phyloP scores from a whole-genome alignment of 345 rosid genomes.

The Rhodomyrtus tomentosa region DNA sequence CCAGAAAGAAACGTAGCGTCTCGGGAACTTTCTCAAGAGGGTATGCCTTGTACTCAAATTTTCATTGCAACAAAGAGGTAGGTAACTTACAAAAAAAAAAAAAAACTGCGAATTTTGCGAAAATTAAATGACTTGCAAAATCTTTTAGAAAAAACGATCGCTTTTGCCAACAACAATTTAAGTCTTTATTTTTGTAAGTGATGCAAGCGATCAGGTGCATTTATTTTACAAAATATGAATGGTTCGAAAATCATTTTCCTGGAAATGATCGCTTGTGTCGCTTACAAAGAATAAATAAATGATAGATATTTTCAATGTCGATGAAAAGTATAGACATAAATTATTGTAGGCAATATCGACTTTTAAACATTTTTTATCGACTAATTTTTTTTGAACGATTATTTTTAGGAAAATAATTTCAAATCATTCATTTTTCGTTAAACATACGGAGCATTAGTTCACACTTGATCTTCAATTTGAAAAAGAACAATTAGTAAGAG shows the following conservation, averaged over 20 bases:
- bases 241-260: neutral
- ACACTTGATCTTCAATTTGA: neutral
- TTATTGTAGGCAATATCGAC: neutral
- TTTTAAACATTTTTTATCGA: neutral
- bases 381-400: neutral
- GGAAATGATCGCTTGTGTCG: neutral
- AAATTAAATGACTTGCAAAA: neutral
- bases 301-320: fast-evolving
- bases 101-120: no score
- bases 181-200: neutral
- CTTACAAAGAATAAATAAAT: neutral
- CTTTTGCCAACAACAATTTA: neutral
- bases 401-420: neutral
- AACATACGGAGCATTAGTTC: fast-evolving
- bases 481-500: neutral
- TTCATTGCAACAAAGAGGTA: no score
- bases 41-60: neutral
- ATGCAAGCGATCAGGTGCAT: neutral
- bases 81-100: no score
- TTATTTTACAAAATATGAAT: neutral
- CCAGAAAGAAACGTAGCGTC: neutral
- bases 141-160: fast-evolving
- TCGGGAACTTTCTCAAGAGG: neutral
- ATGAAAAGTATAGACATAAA: neutral
- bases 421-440: neutral